These are phyloP conservation scores for Coemansia sp. DNA, from an alignment of 192 early-diverging fungal species.

Conservation along the genomic window DNA sequence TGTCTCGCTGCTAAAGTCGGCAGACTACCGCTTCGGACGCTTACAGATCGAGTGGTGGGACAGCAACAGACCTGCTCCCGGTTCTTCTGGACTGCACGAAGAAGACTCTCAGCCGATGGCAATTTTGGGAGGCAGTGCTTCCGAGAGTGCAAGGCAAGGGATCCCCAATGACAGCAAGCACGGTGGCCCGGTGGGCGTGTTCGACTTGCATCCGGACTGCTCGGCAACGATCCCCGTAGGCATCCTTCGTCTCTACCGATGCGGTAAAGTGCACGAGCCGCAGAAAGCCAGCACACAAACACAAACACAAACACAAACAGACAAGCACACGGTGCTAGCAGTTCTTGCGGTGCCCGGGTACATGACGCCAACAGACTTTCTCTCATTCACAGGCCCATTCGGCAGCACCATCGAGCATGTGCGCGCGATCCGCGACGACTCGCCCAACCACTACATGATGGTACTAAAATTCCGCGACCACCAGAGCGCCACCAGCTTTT, in stretches of 20 bases:
- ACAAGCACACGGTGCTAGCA: conserved; percentile 48
- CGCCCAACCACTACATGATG: conserved; percentile 87
- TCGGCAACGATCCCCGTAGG: conserved; percentile 19
- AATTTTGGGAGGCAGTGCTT: background rate
- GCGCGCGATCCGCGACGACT: conserved; percentile 74
- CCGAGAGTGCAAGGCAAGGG: background rate
- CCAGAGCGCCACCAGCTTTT: conserved; percentile 65
- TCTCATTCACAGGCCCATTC: conserved; percentile 77
- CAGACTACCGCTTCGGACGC: conserved; percentile 32
- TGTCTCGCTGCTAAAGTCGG: background rate
- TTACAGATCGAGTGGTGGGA: conserved; percentile 41
- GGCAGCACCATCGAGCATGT: conserved; percentile 70
- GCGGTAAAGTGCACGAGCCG: background rate
- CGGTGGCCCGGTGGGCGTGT: conserved; percentile 1
- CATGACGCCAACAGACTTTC: conserved; percentile 87
- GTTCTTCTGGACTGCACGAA: too few species aligned
- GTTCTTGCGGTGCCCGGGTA: conserved; percentile 87
- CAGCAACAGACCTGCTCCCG: background rate
- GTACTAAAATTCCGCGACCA: conserved; percentile 74
- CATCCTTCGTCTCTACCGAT: conserved; percentile 30
- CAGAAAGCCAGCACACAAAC: background rate
- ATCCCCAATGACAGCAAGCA: background rate
- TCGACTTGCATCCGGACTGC: conserved; percentile 9
- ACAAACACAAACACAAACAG: too few species aligned
- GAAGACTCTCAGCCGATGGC: background rate